These are phyloP conservation scores for Boletus pseudo-olivaceus DNA, from an alignment of 768 basidiomycete genomes.

Conservation along the genomic window DNA sequence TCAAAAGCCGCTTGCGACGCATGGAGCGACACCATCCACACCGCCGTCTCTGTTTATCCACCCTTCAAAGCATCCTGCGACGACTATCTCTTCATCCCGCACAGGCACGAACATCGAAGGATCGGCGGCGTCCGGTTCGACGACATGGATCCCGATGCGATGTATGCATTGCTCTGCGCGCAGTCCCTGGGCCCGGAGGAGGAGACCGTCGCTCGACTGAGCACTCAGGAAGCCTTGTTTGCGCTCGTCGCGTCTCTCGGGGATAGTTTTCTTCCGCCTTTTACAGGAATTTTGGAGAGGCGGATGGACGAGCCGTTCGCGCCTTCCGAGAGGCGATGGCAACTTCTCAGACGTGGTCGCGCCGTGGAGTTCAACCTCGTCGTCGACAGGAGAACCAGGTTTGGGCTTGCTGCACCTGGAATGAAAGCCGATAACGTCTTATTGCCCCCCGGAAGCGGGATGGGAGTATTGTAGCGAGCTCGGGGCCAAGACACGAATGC, in stretches of 20 bases:
- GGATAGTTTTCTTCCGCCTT: constrained; percentile 45
- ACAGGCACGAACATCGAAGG: constrained; percentile 49
- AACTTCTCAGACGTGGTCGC: constrained; percentile 47
- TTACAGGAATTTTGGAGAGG: constrained; percentile 41
- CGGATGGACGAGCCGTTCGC: constrained; percentile 31
- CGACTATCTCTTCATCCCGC: constrained; percentile 51
- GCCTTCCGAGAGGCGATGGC: constrained; percentile 41
- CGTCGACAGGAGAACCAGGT: constrained; percentile 68
- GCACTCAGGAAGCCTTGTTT: constrained; percentile 40
- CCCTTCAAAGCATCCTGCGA: constrained; percentile 53
- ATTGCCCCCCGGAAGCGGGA: constrained; percentile 61
- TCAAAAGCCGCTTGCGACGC: constrained; percentile 44
- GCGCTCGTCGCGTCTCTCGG: constrained; percentile 40
- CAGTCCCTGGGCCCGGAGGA: neutral
- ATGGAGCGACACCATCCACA: constrained; percentile 28
- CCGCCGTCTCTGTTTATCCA: constrained; percentile 34
- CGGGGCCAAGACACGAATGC: constrained; percentile 43
- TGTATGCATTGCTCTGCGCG: constrained; percentile 23
- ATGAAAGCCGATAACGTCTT: constrained; percentile 62
- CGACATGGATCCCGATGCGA: constrained; percentile 38
- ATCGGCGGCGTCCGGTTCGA: constrained; percentile 60
- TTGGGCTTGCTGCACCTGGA: constrained; percentile 58
- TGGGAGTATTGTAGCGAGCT: constrained; percentile 68
- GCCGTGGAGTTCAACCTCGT: constrained; percentile 64
- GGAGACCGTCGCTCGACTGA: constrained; percentile 8